These are phyloP conservation scores for Ogataea saltuana DNA, from an alignment of 805 yeast species.

Conservation along the genomic window DNA sequence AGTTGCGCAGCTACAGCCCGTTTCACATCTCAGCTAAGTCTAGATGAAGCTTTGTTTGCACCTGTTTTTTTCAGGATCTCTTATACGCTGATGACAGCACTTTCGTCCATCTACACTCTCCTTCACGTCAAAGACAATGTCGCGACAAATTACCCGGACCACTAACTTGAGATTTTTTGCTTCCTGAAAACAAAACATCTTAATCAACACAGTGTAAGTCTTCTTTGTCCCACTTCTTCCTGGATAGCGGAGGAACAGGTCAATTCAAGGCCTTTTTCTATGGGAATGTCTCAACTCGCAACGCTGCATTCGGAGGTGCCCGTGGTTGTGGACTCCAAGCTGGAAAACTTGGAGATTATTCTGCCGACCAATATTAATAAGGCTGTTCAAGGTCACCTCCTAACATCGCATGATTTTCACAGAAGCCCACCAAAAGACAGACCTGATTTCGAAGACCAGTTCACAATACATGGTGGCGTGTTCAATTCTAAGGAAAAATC, in stretches of 20 bases:
- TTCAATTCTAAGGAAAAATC: conserved; percentile 10
- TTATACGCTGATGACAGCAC: too few relatives aligned
- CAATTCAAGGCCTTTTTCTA: not conserved
- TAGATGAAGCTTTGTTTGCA: too few relatives aligned
- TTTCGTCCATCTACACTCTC: not conserved
- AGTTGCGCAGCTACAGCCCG: too few relatives aligned
- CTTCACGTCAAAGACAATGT: not conserved
- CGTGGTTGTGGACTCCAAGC: conserved; percentile 13
- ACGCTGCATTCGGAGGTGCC: conserved; percentile 13
- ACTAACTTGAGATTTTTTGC: not conserved
- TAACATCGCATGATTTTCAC: conserved; percentile 9
- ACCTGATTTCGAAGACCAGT: conserved; percentile 9
- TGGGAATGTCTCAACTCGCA: conserved; percentile 3
- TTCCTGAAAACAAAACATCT: conserved; percentile 3
- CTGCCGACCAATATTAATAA: conserved; percentile 19
- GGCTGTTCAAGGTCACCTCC: conserved; percentile 14
- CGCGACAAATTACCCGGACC: not conserved
- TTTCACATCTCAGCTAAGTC: too few relatives aligned
- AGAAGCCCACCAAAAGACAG: not conserved
- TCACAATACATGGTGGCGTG: conserved; percentile 19
- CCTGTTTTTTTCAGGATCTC: too few relatives aligned
- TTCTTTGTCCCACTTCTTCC: not conserved
- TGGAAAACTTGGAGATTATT: conserved; percentile 1
- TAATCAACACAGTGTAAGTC: not conserved
- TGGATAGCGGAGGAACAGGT: not conserved